Base-by-base conservation (phyloP, 2,329 filamentous ascomycete species). In the Cytospora schulzeri region DNA sequence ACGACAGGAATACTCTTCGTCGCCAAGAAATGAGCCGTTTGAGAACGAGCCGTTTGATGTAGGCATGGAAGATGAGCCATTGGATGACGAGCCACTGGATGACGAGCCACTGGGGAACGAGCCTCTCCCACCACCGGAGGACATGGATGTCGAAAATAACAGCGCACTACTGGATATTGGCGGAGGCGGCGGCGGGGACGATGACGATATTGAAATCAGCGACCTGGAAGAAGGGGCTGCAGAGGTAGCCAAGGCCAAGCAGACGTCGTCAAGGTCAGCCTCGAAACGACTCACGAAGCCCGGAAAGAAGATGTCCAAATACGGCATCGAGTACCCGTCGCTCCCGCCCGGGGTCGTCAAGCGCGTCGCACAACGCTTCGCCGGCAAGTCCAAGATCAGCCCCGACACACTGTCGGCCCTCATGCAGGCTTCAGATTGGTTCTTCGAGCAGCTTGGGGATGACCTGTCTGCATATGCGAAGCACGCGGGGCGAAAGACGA, bases 391-490 rank as follows among this genome's bases (percentile, higher is more conserved):
- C 53, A 91, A 89, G 69, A 85, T 96, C 55, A 87, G 83, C 64
- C 87, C 90, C 54, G 91, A 95, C 59, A 88, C 91, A 1, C 78
- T 96, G 45, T 83, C 85, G 33, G 89, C 89, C 5, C 86, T 97
- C 61, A 88, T 89, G 71, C 89, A 92, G 73, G 91, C 92, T 0
- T 91, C 91, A 3, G 91, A 96, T 67, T 95, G 92, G 90, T 97
- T 93, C 76, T 96, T 97, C 74, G 92, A 96, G 77, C 93, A 97
- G 75, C 80, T 91, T 2, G 88, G 91, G 56, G 90, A 93, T 66
- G 92, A 96, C 73, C 78, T 97, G 62, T 85, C 86, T 15, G 89
- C 88, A 2, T 97, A 93, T 75, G 90, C 93, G 22, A 83, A 87
- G 66, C 93, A 97, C 75, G 92, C 90, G 6, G 89, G 90, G 35